These are phyloP conservation scores for Didymella pomorum DNA, from an alignment of 2,329 filamentous ascomycete species.

Conservation along the genomic window DNA sequence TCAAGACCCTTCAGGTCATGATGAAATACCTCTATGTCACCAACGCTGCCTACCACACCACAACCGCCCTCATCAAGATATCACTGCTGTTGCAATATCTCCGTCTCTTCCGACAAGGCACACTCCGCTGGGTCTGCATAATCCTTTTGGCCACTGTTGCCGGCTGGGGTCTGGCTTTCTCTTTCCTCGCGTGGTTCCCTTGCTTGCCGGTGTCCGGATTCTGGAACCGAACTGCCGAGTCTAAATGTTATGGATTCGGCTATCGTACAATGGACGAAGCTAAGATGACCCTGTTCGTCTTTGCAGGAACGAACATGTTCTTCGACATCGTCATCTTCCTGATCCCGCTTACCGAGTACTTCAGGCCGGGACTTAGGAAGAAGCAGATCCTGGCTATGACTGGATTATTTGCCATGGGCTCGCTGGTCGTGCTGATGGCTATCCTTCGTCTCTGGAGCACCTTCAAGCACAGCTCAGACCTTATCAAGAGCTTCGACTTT, in stretches of 20 bases:
- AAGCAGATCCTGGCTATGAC: constrained; percentile 34
- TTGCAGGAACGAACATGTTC: constrained; percentile 38
- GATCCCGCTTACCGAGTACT: constrained; percentile 33
- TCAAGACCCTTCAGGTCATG: constrained; percentile 20
- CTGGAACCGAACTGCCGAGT: constrained; percentile 28
- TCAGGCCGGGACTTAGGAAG: constrained; percentile 25
- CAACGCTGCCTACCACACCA: constrained; percentile 39
- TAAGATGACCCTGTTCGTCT: constrained; percentile 22
- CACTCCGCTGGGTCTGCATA: constrained; percentile 26
- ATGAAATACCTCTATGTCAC: constrained; percentile 39
- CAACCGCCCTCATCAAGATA: constrained; percentile 44
- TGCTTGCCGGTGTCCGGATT: constrained; percentile 37
- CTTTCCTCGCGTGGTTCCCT: constrained; percentile 43
- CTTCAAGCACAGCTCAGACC: constrained; percentile 27
- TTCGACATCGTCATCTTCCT: constrained; percentile 38
- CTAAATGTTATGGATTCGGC: constrained; percentile 32
- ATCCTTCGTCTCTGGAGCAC: constrained; percentile 41
- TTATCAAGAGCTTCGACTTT: constrained; percentile 35
- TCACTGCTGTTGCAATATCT: constrained; percentile 48
- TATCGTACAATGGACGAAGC: constrained; percentile 19
- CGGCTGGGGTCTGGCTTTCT: constrained; percentile 40
- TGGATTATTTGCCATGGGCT: constrained; percentile 37
- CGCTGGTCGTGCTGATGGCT: constrained; percentile 40
- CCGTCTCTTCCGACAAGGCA: constrained; percentile 38
- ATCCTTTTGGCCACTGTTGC: constrained; percentile 27